Evolutionary conservation across 1,284 basidiomycete species (phyloP), one percentile per base, ranked within the genome.

Genomic region (Afroboletus lepidellus): DNA sequence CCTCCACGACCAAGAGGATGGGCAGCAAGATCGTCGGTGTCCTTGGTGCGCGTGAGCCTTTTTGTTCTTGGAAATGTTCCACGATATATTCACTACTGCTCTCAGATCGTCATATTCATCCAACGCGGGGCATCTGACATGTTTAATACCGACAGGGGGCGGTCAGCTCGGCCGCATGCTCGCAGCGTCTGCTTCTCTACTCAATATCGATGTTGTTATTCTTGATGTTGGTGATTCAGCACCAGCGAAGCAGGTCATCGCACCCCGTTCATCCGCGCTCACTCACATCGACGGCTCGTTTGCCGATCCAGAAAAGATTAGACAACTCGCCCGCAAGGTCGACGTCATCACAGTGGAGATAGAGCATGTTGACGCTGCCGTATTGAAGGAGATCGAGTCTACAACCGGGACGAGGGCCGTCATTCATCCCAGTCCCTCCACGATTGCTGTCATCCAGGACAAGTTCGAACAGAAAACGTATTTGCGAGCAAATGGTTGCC

Each of bases 121-220:
- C 41, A 38, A 13, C 38, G 11, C 9, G 30, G 32, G 23, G 1
- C 30, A 44, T 48, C 60, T 67, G 11, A 66, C 37, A 29, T 43
- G 8, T 33, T 39, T 49, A 15, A 39, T 37, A 20, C 23, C 29
- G n/a, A 64, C 54, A 94, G 96, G 96, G 61, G 97, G 96, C 45
- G 96, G 96, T 61, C 96, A 99, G 74, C 84, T 99, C 16, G 97
- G 97, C 42, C 93, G 97, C 38, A 98, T 99, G 96, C 83, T 99
- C 36, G 92, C 89, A 9, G 89, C 90, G 44, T 88, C 96, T 0
- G 96, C 96, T 1, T 87, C 94, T 11, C 79, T 94, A 33, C 81
- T 98, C 53, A 92, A 94, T 65, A 80, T 98, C 59, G 82, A 89
- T 42, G 77, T 96, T n/a, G 74, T 94, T 33, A 85, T 98, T 59